Base-by-base conservation (phyloP, 805 yeast genomes). In the Saccharomycopsis lassenensis region DNA sequence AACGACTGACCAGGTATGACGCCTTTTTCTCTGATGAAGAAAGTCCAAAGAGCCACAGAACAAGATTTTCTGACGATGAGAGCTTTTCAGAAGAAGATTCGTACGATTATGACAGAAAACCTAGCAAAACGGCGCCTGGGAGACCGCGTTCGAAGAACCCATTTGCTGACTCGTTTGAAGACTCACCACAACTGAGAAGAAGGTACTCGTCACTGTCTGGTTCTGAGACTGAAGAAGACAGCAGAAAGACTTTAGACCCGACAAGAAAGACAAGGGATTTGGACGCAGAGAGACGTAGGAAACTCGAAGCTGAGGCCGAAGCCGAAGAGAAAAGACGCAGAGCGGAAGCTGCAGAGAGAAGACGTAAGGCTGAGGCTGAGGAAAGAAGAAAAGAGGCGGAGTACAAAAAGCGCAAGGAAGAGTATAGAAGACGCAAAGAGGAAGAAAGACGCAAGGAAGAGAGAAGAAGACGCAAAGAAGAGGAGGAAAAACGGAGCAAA, bases 1-100 rank as follows among this genome's bases (percentile, higher is more conserved):
- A n/a, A n/a, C n/a, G n/a, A n/a, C n/a, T n/a, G n/a, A n/a, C n/a
- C 17, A 37, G 35, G 19, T 42, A 39, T 16, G 29, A 36, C 18
- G 46, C 44, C 11, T 42, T 42, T 23, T 42, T 42, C 30, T 33
- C 36, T 24, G 46, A 42, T 29, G 42, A 39, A 18, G 42, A 39
- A 41, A 42, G 44, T 24, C 46, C 46, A 4, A 32, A 36, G 28
- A 42, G 41, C 12, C 27, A 35, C 17, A 31, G 46, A 5, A 36
- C 37, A 12, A 40, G 33, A 22, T 42, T 39, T 17, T 42, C 46
- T 4, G 46, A 42, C 28, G 44, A 42, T 19, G 46, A 42, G 7
- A 29, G 32, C 25, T 28, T 20, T 16, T 28, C 24, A 4, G 34
- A 29, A 2, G 42, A 35, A 5, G 38, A 34, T 22, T 28, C 28